These are phyloP conservation scores for Salix caprea DNA, from an alignment of 345 rosid species.

Conservation along the genomic window DNA sequence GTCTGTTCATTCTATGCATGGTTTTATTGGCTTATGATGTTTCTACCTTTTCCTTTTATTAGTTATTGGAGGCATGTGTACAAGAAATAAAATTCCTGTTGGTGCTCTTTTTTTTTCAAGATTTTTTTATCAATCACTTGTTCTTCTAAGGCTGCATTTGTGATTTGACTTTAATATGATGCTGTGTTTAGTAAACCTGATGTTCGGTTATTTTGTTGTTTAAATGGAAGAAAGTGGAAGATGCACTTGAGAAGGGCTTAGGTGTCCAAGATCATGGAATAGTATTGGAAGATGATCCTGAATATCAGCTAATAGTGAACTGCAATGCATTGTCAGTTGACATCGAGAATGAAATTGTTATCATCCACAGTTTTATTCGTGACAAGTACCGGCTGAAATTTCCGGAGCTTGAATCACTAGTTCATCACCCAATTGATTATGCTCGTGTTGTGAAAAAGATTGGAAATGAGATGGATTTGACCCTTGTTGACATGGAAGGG, in stretches of 20 bases:
- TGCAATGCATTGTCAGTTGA: constrained; percentile 85
- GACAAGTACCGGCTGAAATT: constrained; percentile 82
- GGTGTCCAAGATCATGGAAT: constrained; percentile 51
- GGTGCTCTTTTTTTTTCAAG: background rate
- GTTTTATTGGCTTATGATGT: background rate
- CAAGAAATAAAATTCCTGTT: background rate
- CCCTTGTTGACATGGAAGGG: constrained; percentile 83
- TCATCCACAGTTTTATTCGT: constrained; percentile 83
- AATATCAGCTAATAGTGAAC: constrained; percentile 85
- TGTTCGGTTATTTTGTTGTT: constrained; percentile 3
- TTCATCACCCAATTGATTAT: constrained; percentile 88
- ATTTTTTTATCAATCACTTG: background rate
- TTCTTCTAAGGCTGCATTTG: background rate
- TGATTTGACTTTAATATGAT: background rate
- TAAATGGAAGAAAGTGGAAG: constrained; percentile 72
- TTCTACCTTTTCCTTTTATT: background rate
- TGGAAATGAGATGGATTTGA: constrained; percentile 79
- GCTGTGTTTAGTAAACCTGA: background rate
- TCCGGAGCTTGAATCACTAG: constrained; percentile 90
- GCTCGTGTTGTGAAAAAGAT: constrained; percentile 90
- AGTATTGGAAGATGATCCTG: constrained; percentile 91
- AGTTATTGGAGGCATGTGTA: background rate
- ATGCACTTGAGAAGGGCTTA: constrained; percentile 63
- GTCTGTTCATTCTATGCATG: background rate
- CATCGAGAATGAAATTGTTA: constrained; percentile 80